Percentiles rank a stretch among this genome's conserved stretches.
Conservation (phyloP, 371 early-diverging fungal species). For the Mortierella sp. region DNA sequence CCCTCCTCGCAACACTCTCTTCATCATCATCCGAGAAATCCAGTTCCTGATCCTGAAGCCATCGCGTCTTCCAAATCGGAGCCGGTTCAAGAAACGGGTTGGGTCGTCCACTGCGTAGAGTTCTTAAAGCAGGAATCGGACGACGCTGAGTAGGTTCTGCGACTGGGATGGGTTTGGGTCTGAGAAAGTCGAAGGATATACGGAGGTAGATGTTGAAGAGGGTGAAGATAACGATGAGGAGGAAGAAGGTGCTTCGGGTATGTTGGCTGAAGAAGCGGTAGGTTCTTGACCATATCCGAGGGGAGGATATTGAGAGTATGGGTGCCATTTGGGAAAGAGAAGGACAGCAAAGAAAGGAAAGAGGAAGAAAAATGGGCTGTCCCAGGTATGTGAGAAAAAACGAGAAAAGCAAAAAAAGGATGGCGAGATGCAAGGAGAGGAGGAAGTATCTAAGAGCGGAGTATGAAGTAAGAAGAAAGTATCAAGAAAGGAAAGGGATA, state of each 20-base stretch:
- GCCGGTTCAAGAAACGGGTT: background rate
- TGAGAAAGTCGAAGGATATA: background rate
- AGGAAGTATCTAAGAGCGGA: background rate
- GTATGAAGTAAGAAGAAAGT: background rate
- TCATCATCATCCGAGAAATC: background rate
- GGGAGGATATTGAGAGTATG: background rate
- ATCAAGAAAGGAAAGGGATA: background rate
- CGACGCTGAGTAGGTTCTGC: conserved; percentile 25
- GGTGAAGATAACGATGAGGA: conserved; percentile 14
- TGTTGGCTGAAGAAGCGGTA: conserved; percentile 4
- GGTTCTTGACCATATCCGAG: background rate
- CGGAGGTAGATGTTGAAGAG: conserved; percentile 18
- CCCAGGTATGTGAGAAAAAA: background rate
- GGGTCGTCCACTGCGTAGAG: background rate
- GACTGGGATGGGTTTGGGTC: background rate
- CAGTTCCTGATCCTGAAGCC: conserved; percentile 21
- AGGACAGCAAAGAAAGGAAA: background rate
- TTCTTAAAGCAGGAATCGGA: background rate
- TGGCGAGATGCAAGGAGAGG: background rate
- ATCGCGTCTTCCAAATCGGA: conserved; percentile 15
- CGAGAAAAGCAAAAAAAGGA: background rate
- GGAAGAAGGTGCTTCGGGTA: conserved; percentile 11
- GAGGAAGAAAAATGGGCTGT: background rate
- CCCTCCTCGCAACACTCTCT: too few species aligned
- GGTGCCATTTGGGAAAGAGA: background rate